A percentile compares a stretch with the other conserved stretches of the same genome.
These are phyloP conservation scores for Calonectria leucothoes DNA, from an alignment of 2,329 filamentous ascomycete species.

Conservation along the genomic window DNA sequence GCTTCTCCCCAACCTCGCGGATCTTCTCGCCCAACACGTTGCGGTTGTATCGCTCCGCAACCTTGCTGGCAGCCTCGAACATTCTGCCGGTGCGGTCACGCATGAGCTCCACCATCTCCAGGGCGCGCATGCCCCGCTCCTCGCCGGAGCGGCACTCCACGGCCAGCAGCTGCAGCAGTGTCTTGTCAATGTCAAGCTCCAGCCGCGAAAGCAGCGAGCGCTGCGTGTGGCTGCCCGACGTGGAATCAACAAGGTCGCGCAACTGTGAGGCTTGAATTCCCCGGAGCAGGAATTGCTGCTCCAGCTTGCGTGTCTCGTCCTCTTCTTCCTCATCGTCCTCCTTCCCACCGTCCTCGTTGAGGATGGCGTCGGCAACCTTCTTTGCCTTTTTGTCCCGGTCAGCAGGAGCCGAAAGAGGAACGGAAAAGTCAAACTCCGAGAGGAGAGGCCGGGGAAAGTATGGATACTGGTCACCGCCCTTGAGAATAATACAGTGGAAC, in stretches of 20 bases:
- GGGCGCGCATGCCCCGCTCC: constrained; percentile 91
- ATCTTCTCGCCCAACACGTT: constrained; percentile 91
- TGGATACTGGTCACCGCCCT: constrained; percentile 91
- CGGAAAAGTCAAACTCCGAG: constrained; percentile 91
- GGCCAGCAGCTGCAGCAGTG: constrained; percentile 87
- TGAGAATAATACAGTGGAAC: constrained; percentile 99
- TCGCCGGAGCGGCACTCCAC: constrained; percentile 93
- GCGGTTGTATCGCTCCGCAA: constrained; percentile 87
- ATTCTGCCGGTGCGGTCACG: constrained; percentile 86
- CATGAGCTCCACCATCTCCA: constrained; percentile 91
- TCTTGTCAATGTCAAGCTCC: constrained; percentile 90
- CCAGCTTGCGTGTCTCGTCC: constrained; percentile 71
- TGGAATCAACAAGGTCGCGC: constrained; percentile 78
- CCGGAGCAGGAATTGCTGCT: constrained; percentile 84
- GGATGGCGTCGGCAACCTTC: constrained; percentile 48
- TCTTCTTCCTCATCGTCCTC: constrained; percentile 52
- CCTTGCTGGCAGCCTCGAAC: constrained; percentile 90
- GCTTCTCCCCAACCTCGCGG: constrained; percentile 80
- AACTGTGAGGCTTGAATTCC: constrained; percentile 79
- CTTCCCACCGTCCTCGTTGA: constrained; percentile 47
- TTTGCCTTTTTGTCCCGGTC: constrained; percentile 49
- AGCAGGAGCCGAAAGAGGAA: constrained; percentile 73
- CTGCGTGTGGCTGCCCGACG: constrained; percentile 68
- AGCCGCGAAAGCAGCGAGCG: constrained; percentile 75
- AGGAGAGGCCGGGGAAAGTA: constrained; percentile 92